These are phyloP conservation scores for Lecanicillium sp. DNA, from an alignment of 2,329 filamentous ascomycete species.

Conservation along the genomic window DNA sequence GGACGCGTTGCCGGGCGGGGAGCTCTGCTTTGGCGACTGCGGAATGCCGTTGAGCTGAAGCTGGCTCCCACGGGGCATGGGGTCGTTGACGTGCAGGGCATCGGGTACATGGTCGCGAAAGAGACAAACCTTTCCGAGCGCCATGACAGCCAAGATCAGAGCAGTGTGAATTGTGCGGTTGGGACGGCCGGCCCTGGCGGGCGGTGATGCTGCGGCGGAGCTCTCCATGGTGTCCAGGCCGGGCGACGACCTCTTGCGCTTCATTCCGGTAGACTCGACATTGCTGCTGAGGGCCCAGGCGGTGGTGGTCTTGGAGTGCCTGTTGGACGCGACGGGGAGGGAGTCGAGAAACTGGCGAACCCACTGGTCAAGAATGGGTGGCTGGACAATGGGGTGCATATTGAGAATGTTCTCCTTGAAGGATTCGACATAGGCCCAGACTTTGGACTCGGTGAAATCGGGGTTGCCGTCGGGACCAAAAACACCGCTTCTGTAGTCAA, in stretches of 20 bases:
- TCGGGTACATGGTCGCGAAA: slow-evolving; percentile 50
- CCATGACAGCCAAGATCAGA: slow-evolving; percentile 74
- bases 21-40: slow-evolving; percentile 49
- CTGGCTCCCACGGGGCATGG: slow-evolving; percentile 29
- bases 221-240: slow-evolving; percentile 28
- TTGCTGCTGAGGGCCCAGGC: slow-evolving; percentile 28
- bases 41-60: slow-evolving; percentile 44
- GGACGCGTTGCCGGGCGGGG: slow-evolving; percentile 40
- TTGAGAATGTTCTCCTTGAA: slow-evolving; percentile 58
- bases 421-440: slow-evolving; percentile 48
- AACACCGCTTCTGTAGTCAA: slow-evolving; percentile 33
- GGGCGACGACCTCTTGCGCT: slow-evolving; percentile 53
- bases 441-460: slow-evolving; percentile 45
- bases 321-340: slow-evolving; percentile 30
- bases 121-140: slow-evolving; percentile 76
- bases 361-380: slow-evolving; percentile 45
- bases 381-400: slow-evolving; percentile 59
- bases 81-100: slow-evolving; percentile 39
- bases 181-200: slow-evolving; percentile 41
- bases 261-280: slow-evolving; percentile 31
- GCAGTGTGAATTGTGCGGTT: slow-evolving; percentile 71
- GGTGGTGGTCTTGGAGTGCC: slow-evolving; percentile 25
- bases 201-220: slow-evolving; percentile 24
- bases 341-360: slow-evolving; percentile 47
- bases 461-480: slow-evolving; percentile 43